Conservation (phyloP, 2,329 filamentous ascomycete species). For the Hypoxylon rubiginosum region DNA sequence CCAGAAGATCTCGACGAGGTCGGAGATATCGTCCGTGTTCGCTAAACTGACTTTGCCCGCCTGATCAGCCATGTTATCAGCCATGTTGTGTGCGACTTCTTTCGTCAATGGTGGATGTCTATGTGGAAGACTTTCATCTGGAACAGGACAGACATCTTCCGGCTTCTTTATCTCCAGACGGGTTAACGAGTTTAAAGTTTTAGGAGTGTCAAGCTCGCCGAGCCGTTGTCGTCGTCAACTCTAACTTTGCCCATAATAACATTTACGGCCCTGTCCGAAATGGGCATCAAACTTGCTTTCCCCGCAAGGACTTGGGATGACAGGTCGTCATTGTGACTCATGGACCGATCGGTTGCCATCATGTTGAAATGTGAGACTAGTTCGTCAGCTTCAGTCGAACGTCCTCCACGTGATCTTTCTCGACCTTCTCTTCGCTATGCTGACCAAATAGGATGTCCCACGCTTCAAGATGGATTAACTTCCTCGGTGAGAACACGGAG, state of each 20-base stretch:
- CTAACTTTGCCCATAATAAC: conserved; percentile 26
- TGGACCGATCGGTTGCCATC: neutral
- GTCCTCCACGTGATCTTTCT: conserved; percentile 20
- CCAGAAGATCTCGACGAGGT: conserved; percentile 45
- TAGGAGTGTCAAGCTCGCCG: conserved; percentile 11
- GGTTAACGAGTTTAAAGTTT: conserved; percentile 20
- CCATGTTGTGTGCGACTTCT: conserved; percentile 15
- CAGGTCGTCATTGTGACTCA: conserved; percentile 37
- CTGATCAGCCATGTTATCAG: too few relatives aligned
- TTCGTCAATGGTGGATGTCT: neutral
- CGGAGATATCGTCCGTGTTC: conserved; percentile 42
- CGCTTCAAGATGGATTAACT: neutral
- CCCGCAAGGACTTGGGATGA: conserved; percentile 25
- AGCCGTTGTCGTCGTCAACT: conserved; percentile 34
- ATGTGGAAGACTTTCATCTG: neutral
- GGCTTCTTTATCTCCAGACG: conserved; percentile 21
- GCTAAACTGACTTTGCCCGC: conserved; percentile 43
- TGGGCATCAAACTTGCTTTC: conserved; percentile 26
- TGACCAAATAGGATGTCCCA: conserved; percentile 4
- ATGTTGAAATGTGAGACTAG: conserved; percentile 4
- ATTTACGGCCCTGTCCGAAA: conserved; percentile 30
- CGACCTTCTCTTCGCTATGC: neutral
- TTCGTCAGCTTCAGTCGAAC: conserved; percentile 26
- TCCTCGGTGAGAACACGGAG: neutral
- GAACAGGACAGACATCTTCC: neutral